Percentiles rank a stretch among this genome's conserved stretches.
Conservation (phyloP, 1,139 yeast species). For the Williopsis jadinii region DNA sequence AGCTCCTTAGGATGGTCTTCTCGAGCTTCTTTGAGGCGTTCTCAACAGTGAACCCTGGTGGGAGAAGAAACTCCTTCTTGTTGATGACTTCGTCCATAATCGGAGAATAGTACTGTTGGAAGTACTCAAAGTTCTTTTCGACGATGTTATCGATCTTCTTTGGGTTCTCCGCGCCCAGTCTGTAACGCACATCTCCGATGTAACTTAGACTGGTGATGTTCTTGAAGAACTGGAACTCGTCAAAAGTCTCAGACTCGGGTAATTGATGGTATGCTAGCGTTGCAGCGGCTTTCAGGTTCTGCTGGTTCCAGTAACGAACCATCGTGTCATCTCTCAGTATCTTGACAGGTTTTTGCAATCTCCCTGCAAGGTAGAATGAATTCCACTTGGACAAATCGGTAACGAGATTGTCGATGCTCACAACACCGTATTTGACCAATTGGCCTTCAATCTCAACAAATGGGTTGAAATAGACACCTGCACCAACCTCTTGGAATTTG, state of each 20-base stretch:
- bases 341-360: conserved; percentile 91
- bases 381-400: conserved; percentile 78
- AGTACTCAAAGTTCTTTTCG: conserved; percentile 59
- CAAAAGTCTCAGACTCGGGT: conserved; percentile 31
- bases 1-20: conserved; percentile 60
- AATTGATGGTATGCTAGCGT: conserved; percentile 62
- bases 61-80: conserved; percentile 27
- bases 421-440: conserved; percentile 81
- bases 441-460: conserved; percentile 60
- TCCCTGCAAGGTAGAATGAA: conserved; percentile 81
- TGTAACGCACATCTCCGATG: conserved; percentile 85
- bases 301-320: conserved; percentile 62
- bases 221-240: conserved; percentile 62
- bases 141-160: conserved; percentile 83
- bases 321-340: conserved; percentile 57
- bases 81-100: conserved; percentile 39
- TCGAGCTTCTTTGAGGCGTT: conserved; percentile 36
- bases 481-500: conserved; percentile 64
- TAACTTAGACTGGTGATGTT: conserved; percentile 79
- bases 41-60: conserved; percentile 30
- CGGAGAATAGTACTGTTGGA: conserved; percentile 68
- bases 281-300: conserved; percentile 72
- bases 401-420: conserved; percentile 52
- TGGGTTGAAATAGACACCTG: conserved; percentile 93
- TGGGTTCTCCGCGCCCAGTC: conserved; percentile 88